phyloP scores from a whole-genome alignment of 257 asterid genomes.

The Rhazya stricta region DNA sequence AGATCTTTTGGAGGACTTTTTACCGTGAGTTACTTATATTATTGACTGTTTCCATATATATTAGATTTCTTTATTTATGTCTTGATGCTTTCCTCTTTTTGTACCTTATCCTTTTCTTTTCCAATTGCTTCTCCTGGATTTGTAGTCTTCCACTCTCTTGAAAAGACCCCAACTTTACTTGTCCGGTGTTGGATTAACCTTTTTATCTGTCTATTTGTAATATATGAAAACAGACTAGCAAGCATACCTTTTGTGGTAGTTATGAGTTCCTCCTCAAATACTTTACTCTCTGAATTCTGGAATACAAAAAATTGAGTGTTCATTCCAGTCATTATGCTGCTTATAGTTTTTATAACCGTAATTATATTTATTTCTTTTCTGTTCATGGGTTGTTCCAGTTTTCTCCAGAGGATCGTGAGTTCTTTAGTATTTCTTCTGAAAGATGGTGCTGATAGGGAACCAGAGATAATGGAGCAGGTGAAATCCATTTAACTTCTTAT shows the following conservation, averaged over 20 bases:
- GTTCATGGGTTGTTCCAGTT: constrained; percentile 39
- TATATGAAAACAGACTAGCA: background rate
- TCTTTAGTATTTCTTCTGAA: constrained; percentile 60
- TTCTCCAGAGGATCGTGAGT: constrained; percentile 55
- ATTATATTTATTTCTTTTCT: constrained; percentile 2
- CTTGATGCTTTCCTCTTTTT: background rate
- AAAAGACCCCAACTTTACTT: background rate
- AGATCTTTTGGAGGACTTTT: constrained; percentile 74
- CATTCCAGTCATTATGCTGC: background rate
- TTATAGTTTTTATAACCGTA: background rate
- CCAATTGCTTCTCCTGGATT: background rate
- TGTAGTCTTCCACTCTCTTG: background rate
- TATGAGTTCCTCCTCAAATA: background rate
- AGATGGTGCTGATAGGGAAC: constrained; percentile 88
- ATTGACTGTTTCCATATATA: constrained; percentile 5
- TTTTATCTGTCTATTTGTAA: background rate
- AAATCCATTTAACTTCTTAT: constrained; percentile 11
- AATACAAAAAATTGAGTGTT: background rate
- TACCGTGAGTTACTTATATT: constrained; percentile 57
- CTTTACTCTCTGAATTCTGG: background rate
- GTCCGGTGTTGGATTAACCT: background rate
- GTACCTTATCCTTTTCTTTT: background rate
- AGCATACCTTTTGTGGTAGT: background rate
- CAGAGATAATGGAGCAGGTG: constrained; percentile 89
- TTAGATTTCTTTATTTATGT: background rate